Base-by-base conservation (phyloP, 2,329 filamentous ascomycete species). In the Fusarium miscanthi region DNA sequence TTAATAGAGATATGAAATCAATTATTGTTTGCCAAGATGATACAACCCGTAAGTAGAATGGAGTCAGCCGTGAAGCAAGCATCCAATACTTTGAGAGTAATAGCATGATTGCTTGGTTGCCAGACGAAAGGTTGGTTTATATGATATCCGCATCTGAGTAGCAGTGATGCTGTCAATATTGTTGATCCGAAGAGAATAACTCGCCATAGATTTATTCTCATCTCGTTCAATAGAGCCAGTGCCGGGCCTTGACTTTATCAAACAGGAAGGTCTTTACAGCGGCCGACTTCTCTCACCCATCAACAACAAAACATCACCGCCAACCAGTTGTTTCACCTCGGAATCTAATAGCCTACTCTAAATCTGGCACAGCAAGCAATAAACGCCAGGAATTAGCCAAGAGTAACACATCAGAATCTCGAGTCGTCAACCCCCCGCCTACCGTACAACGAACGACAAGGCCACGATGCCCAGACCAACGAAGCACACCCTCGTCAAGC, bases 301-400 rank as follows among this genome's bases (percentile, higher is more conserved):
- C 10, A 6, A 16, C 2, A 37, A 25, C 17, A 23, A 9, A 12
- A 37, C 6, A 11, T 33, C 25, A 30, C 31, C n/a, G 27, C 40
- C 12, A 48, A 5, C 17, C 25, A 17, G 4, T 11, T n/a, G 30
- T 35, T 14, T 25, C 4, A 51, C 38, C 8, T 40, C 30, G 13
- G 27, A 46, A 16, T 48, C 35, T 21, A 30, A 42, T 43, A 64
- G 45, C 65, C 45, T 69, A 69, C 45, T 43, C 59, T 25, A 27
- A 41, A 30, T 60, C 30, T 27, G 6, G 19, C 35, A 10, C 25
- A 33, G 27, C 31, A 38, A 48, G 59, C 53, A 49, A 43, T 41
- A 54, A 33, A 41, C 41, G 65, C 58, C 41, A 59, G 49, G 37
- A 63, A 17, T 5, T 14, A 64, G 45, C 53, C 54, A 61, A 23